Base-by-base conservation (phyloP, 805 yeast species). In the Scheffersomyces coipomensis region DNA sequence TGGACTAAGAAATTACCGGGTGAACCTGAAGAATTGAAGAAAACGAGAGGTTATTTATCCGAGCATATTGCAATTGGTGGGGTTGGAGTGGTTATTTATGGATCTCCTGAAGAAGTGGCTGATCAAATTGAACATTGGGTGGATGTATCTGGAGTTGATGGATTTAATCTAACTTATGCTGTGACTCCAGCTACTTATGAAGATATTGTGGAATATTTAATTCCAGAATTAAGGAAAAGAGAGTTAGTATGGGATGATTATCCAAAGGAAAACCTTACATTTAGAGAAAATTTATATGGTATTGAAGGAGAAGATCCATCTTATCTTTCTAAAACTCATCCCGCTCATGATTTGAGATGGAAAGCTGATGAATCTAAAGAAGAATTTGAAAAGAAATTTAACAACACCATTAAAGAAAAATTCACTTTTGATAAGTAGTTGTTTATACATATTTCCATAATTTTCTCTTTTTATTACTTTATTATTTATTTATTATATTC, bases 141-240 rank as follows among this genome's bases (percentile, higher is more conserved):
- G 3, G 61, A 62, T 12, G 52, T 58, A 15, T 55, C 66, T 19
- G 73, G 65, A 18, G 58, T 71, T 15, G 76, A 71, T 46, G 76
- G 76, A 1, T 68, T 70, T 49, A 71, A 71, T 41, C 49, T 71
- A 38, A 60, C 64, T 4, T 62, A 66, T 39, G 62, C 73, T 1
- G 51, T 64, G 5, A 47, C 56, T 16, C 72, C 70, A 15, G 66
- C 59, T 4, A 45, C 65, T 5, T 57, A 60, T 35, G 65, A 60
- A 40, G 73, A 71, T 24, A 44, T 69, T 35, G 67, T 66, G 11
- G 62, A 67, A 11, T 43, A 47, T 12, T 42, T 70, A 18, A 49
- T 70, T 17, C 73, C 74, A 5, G 72, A 59, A 37, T 51, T 70
- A 32, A 58, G 58, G 42, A 47, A 43, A 29, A 54, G 70, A 39